These are phyloP conservation scores for Oldenlandia corymbosa DNA, from an alignment of 257 asterid species.

Conservation along the genomic window DNA sequence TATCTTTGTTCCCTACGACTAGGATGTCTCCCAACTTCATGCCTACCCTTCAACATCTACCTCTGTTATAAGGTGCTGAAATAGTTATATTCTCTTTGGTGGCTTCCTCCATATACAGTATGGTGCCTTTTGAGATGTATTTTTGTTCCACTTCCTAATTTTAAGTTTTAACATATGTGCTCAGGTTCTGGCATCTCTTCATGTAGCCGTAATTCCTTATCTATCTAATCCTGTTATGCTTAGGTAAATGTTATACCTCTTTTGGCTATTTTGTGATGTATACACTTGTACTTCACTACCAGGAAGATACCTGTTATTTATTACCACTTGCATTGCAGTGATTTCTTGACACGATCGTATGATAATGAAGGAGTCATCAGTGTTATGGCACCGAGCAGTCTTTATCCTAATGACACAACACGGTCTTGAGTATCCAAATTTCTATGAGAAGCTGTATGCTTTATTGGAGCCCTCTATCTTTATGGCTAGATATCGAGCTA, in stretches of 20 bases:
- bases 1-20: too few species aligned
- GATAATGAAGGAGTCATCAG: slow-evolving; percentile 95
- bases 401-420: slow-evolving; percentile 88
- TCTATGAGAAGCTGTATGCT: slow-evolving; percentile 82
- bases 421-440: slow-evolving; percentile 91
- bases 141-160: background rate
- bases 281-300: slow-evolving; percentile 14
- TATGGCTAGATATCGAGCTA: slow-evolving; percentile 85
- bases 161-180: slow-evolving; percentile 9
- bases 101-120: background rate
- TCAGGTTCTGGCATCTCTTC: slow-evolving; percentile 83
- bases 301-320: background rate
- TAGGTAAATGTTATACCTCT: slow-evolving; percentile 43
- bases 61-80: background rate
- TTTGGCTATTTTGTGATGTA: slow-evolving; percentile 13
- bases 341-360: slow-evolving; percentile 88
- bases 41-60: background rate
- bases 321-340: slow-evolving; percentile 46
- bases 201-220: slow-evolving; percentile 65
- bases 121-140: background rate
- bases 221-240: slow-evolving; percentile 83
- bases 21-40: too few species aligned
- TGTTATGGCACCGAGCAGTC: slow-evolving; percentile 94
- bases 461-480: slow-evolving; percentile 80
- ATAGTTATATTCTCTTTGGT: background rate